Percentiles rank a stretch among this genome's conserved stretches.
phyloP scores from a whole-genome alignment of 2,329 filamentous ascomycete species.

The Fusarium pseudocircinatum region DNA sequence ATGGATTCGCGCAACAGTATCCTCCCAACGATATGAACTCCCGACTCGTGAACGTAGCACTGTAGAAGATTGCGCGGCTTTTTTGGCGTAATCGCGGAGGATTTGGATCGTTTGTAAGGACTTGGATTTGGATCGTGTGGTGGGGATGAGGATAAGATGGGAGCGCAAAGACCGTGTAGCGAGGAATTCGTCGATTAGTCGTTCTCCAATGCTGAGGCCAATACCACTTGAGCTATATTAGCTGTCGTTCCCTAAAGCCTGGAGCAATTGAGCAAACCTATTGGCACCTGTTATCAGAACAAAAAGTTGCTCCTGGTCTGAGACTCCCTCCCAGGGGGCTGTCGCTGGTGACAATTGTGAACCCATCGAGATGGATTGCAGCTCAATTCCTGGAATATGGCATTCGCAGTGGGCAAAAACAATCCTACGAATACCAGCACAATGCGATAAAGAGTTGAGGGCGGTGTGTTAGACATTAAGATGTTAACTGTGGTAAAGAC shows the following conservation, averaged over 20 bases:
- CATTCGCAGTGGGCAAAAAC: neutral
- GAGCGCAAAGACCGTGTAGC: conserved; percentile 70
- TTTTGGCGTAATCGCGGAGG: conserved; percentile 68
- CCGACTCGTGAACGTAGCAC: conserved; percentile 52
- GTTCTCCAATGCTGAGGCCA: conserved; percentile 83
- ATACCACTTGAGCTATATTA: conserved; percentile 71
- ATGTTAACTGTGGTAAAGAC: neutral
- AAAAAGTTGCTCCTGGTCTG: conserved; percentile 60
- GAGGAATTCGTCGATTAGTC: conserved; percentile 91
- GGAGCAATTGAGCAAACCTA: conserved; percentile 64
- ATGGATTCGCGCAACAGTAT: conserved; percentile 63
- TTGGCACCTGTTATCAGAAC: conserved; percentile 87
- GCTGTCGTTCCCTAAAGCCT: neutral
- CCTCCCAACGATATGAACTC: conserved; percentile 46
- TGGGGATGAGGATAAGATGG: conserved; percentile 82
- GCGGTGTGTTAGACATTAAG: conserved; percentile 15
- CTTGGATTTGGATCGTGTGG: conserved; percentile 80
- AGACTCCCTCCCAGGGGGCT: conserved; percentile 50
- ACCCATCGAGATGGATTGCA: conserved; percentile 17
- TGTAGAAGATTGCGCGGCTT: conserved; percentile 52
- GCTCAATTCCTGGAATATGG: neutral
- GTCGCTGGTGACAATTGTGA: conserved; percentile 33
- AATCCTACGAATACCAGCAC: neutral
- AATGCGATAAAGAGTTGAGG: neutral
- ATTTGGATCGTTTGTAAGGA: conserved; percentile 74